Evolutionary conservation across 805 yeast species (phyloP).

Genomic region (Danielozyma ontarioensis): DNA sequence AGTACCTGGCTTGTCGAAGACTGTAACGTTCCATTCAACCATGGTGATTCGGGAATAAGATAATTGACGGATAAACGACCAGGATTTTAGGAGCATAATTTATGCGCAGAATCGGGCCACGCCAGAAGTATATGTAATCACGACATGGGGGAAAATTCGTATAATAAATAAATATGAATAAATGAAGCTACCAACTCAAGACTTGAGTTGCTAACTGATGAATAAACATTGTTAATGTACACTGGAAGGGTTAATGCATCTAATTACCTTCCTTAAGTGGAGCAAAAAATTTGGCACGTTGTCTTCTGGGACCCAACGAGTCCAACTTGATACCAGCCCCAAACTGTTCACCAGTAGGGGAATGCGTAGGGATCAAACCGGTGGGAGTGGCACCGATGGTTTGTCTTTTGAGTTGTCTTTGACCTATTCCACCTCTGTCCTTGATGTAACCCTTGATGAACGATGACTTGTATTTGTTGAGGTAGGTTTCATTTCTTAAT

Average conservation of each 20-base stretch:
- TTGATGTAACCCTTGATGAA: slow-evolving; percentile 36
- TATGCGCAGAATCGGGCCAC: not conserved
- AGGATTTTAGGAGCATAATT: not conserved
- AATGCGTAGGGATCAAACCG: slow-evolving; percentile 34
- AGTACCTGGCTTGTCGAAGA: slow-evolving; percentile 63
- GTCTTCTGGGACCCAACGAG: slow-evolving; percentile 42
- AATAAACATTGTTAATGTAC: too few species aligned
- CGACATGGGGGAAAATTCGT: too few species aligned
- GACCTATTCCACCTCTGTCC: slow-evolving; percentile 44
- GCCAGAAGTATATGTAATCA: too few species aligned
- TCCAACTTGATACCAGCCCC: slow-evolving; percentile 42
- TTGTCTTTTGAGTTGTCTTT: slow-evolving; percentile 33
- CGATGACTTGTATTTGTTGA: slow-evolving; percentile 36
- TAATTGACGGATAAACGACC: not conserved
- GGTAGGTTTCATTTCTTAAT: slow-evolving; percentile 32
- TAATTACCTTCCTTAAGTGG: slow-evolving; percentile 28
- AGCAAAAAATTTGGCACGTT: slow-evolving; percentile 36
- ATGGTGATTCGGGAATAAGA: slow-evolving; percentile 9
- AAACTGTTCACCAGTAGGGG: slow-evolving; percentile 35
- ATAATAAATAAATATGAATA: too few species aligned
- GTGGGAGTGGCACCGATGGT: slow-evolving; percentile 25
- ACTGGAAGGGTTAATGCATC: too few species aligned
- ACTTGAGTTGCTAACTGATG: too few species aligned
- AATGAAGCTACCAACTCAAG: too few species aligned
- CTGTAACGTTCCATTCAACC: slow-evolving; percentile 46